Evolutionary conservation across 139 green algal genomes (phyloP), one percentile per base, ranked within the genome.

Genomic region (Deuterostichococcus epilithicus): DNA sequence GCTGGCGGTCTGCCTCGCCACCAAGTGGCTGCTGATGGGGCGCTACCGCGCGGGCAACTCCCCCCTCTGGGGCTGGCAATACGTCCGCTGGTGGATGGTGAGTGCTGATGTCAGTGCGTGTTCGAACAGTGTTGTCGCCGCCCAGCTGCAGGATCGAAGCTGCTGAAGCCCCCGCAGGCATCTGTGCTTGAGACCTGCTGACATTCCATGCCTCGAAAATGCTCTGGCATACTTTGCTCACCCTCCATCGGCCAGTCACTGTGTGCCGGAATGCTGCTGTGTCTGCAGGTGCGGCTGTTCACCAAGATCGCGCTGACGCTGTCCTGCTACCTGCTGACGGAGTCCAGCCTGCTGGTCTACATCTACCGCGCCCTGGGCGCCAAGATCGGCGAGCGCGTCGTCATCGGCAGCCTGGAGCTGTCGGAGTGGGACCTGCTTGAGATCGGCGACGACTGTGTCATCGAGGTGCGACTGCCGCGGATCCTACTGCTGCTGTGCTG

Each of bases 81-180:
- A 85, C 80, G 47, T 85, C 33, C 68, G 76, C 8, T 85, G 80
- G 80, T 85, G 67, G 67, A 37, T 85, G 52, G 52, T 63, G 52
- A 13, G 52, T 28, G 18, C 52, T 28, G n/a, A n/a, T 63, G 10
- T 20, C 8, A 25, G 13, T 63, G 52, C 10, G n/a, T 63, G 52
- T 28, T 63, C 8, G 13, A 52, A 52, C 42, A 52, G 8, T 52
- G 8, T 8, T 52, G 42, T 52, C 42, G n/a, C n/a, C n/a, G n/a
- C n/a, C n/a, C n/a, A n/a, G n/a, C n/a, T n/a, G n/a, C n/a, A n/a
- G n/a, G n/a, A n/a, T n/a, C n/a, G n/a, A n/a, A n/a, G n/a, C n/a
- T n/a, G n/a, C n/a, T n/a, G n/a, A n/a, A n/a, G n/a, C n/a, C n/a
- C n/a, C n/a, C n/a, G n/a, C n/a, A n/a, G n/a, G n/a, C n/a, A n/a